These are phyloP conservation scores for Leccinum ochraceum DNA, from an alignment of 768 basidiomycete species.

Conservation along the genomic window DNA sequence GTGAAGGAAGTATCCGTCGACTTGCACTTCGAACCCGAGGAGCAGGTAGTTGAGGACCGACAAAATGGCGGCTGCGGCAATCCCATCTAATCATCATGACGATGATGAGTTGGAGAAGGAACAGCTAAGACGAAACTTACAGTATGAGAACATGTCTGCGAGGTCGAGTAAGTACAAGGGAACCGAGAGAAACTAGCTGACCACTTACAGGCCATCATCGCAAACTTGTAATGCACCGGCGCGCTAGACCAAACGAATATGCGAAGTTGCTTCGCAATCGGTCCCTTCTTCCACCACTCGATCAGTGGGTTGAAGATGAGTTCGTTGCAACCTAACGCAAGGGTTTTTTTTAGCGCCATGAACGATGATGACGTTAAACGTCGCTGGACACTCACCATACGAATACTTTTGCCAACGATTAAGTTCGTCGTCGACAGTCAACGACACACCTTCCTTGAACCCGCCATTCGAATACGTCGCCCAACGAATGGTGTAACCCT, in stretches of 20 bases:
- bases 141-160: conserved; percentile 53
- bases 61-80: conserved; percentile 68
- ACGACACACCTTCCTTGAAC: conserved; percentile 90
- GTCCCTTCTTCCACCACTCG: conserved; percentile 76
- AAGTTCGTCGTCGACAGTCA: conserved; percentile 89
- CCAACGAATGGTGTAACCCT: conserved; percentile 45
- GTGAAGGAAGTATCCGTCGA: conserved; percentile 76
- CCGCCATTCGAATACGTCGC: conserved; percentile 84
- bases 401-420: conserved; percentile 93
- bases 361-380: background rate
- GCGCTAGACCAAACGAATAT: conserved; percentile 75
- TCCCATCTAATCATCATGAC: conserved; percentile 39
- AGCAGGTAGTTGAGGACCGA: conserved; percentile 74
- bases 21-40: conserved; percentile 66
- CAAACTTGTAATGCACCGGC: conserved; percentile 81
- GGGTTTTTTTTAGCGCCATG: conserved; percentile 31
- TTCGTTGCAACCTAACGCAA: conserved; percentile 35
- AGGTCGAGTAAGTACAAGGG: background rate
- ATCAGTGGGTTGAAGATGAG: conserved; percentile 86
- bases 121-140: conserved; percentile 29
- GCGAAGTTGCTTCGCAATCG: conserved; percentile 79
- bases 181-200: background rate
- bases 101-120: background rate
- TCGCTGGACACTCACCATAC: conserved; percentile 50
- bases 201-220: conserved; percentile 51